Percentiles rank a stretch among this genome's conserved stretches.
Conservation (phyloP, 345 rosid genomes). For the Moringa oleifera region DNA sequence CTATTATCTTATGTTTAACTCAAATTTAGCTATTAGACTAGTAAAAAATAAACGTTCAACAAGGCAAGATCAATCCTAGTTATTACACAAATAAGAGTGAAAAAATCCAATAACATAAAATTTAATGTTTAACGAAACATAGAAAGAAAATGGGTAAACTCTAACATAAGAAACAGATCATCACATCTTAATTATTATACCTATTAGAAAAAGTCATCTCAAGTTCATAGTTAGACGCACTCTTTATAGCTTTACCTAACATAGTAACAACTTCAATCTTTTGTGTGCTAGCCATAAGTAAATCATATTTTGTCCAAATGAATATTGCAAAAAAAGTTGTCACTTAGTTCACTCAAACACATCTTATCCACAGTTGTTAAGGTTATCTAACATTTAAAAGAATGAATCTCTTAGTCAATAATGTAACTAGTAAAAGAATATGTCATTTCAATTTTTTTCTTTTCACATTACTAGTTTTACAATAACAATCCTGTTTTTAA, state of each 20-base stretch:
- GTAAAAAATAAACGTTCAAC: not conserved
- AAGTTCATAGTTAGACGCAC: constrained; percentile 71
- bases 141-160: not conserved
- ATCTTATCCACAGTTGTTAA: constrained; percentile 77
- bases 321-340: constrained; percentile 84
- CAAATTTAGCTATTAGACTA: not conserved
- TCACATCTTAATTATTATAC: constrained; percentile 24
- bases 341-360: constrained; percentile 74
- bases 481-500: too few relatives aligned
- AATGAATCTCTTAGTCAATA: constrained; percentile 67
- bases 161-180: not conserved
- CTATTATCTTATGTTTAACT: not conserved
- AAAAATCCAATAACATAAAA: too few relatives aligned
- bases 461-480: too few relatives aligned
- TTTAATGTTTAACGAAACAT: not conserved
- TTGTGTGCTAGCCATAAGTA: constrained; percentile 87
- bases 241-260: constrained; percentile 74
- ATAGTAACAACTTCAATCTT: constrained; percentile 84
- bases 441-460: constrained; percentile 82
- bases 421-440: constrained; percentile 65
- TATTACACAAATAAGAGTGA: not conserved
- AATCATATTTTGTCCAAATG: constrained; percentile 86
- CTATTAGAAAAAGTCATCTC: constrained; percentile 78
- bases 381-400: constrained; percentile 74
- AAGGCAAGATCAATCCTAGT: not conserved